Evolutionary conservation across 208 protist species (phyloP).

Genomic region (Giardia muris): DNA sequence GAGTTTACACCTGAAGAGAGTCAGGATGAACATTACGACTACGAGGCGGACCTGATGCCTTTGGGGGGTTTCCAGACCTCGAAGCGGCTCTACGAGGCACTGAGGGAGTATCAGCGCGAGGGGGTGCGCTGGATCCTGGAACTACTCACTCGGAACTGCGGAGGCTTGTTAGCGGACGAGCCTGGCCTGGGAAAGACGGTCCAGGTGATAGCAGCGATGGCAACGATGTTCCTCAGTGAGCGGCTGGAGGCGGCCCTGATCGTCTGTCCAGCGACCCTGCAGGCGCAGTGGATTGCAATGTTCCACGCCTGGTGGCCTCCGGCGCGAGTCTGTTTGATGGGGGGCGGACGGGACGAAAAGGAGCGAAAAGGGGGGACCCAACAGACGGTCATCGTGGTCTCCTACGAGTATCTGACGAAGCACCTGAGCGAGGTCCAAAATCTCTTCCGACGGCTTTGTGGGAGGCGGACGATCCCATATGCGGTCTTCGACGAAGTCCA

Average conservation of each 20-base stretch:
- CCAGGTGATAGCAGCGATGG: neutral
- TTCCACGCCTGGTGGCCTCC: neutral
- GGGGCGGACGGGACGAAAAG: no score
- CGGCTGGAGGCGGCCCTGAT: neutral
- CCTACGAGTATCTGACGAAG: no score
- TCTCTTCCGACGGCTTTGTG: no score
- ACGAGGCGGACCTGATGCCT: no score
- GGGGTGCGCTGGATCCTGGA: neutral
- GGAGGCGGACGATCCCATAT: neutral
- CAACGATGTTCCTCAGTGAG: neutral
- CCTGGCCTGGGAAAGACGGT: constrained; percentile 21
- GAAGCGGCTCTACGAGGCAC: neutral
- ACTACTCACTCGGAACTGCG: neutral
- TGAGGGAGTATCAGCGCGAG: neutral
- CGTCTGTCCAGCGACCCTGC: neutral
- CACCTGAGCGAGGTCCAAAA: no score
- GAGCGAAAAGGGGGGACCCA: no score
- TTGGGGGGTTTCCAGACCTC: no score
- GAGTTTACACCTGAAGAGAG: no score
- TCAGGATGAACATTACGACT: no score
- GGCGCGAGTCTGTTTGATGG: no score
- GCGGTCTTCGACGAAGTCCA: constrained; percentile 27
- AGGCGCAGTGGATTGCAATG: constrained; percentile 4
- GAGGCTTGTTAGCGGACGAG: constrained; percentile 3
- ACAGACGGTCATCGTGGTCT: no score